Evolutionary conservation across 495 filamentous ascomycete species (phyloP).

Genomic region (Xylaria telfairii): DNA sequence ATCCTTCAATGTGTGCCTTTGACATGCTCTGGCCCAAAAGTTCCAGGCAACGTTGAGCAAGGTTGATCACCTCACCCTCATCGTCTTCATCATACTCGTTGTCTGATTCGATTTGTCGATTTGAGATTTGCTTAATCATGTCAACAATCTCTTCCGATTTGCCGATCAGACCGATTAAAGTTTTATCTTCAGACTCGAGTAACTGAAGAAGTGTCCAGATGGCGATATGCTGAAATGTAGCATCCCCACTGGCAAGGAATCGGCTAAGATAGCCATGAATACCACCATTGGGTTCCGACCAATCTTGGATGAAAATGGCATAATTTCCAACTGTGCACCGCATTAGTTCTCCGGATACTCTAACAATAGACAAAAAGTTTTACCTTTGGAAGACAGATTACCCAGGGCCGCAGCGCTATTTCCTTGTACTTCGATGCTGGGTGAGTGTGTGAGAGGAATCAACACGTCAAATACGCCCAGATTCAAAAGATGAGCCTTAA

Average conservation of each 20-base stretch:
- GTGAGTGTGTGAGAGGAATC: constrained; percentile 91
- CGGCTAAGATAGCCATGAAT: constrained; percentile 93
- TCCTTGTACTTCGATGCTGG: constrained; percentile 96
- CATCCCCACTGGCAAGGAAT: constrained; percentile 91
- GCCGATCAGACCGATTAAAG: constrained; percentile 81
- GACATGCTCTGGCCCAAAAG: constrained; percentile 69
- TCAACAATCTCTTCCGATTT: constrained; percentile 87
- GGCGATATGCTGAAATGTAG: constrained; percentile 98
- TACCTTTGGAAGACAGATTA: constrained; percentile 97
- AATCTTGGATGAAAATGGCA: constrained; percentile 91
- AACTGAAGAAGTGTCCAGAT: constrained; percentile 98
- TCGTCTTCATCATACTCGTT: constrained; percentile 85
- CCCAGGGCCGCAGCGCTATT: constrained; percentile 96
- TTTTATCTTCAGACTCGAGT: constrained; percentile 89
- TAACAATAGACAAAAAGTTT: constrained; percentile 30
- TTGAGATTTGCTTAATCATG: constrained; percentile 88
- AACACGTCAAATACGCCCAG: constrained; percentile 96
- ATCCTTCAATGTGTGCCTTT: constrained; percentile 64
- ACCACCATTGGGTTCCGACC: constrained; percentile 89
- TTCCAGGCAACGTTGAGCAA: constrained; percentile 88
- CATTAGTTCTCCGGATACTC: constrained; percentile 30
- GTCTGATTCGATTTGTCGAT: constrained; percentile 88
- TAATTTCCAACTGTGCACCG: constrained; percentile 82
- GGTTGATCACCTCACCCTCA: constrained; percentile 89
- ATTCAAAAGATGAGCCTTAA: constrained; percentile 89